Conservation (phyloP, 257 asterid species). For the Solanum peruvianum region DNA sequence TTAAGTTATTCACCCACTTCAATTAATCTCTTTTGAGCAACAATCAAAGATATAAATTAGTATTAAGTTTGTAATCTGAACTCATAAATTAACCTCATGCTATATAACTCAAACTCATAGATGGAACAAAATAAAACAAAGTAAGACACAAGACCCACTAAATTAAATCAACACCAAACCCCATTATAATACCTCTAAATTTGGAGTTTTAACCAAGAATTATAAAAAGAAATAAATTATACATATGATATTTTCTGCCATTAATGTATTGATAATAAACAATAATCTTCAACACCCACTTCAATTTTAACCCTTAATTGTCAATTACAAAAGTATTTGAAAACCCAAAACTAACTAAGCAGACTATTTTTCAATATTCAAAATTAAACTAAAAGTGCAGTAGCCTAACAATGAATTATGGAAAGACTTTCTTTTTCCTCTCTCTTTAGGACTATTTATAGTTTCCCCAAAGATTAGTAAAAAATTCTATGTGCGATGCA, state of each 20-base stretch:
- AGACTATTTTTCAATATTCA: not conserved
- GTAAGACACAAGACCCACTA: not conserved
- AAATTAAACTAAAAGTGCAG: not conserved
- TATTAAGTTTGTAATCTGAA: too few species aligned
- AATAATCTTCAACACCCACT: not conserved
- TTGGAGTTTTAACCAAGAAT: not conserved
- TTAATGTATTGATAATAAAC: not conserved
- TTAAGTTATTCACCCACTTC: not conserved
- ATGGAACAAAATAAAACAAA: too few species aligned
- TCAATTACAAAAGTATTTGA: not conserved
- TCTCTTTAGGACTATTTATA: not conserved
- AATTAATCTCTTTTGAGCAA: not conserved
- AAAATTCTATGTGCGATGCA: not conserved
- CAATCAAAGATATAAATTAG: not conserved
- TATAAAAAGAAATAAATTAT: not conserved
- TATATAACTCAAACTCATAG: not conserved
- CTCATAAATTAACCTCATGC: too few species aligned
- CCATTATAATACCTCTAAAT: not conserved
- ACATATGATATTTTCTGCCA: not conserved
- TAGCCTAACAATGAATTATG: not conserved
- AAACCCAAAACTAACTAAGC: not conserved
- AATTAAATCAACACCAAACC: too few species aligned
- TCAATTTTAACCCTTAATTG: not conserved
- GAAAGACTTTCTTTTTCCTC: not conserved
- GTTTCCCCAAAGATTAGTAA: not conserved